Evolutionary conservation across 768 basidiomycete genomes (phyloP), one percentile per base, ranked within the genome.

Genomic region (Calocera cornea): DNA sequence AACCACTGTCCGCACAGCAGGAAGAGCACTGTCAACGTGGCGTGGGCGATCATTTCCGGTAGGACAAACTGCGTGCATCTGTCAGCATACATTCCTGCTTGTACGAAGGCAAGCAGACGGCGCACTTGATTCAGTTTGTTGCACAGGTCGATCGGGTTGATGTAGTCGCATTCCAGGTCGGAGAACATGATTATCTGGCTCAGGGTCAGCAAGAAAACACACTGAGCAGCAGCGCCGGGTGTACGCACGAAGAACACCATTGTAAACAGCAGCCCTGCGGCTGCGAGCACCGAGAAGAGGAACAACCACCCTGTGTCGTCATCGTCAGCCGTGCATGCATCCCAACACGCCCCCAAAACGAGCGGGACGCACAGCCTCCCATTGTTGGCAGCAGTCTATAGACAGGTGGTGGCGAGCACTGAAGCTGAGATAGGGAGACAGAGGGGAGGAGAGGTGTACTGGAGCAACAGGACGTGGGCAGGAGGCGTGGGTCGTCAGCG

Each of bases 131-230:
- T 98, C 73, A 98, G 87, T 82, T 97, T 97, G 80, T 98, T 98
- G 80, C 97, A 98, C 41, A 98, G 87, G 78, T 99, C 97, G 85
- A 99, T 99, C 65, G 97, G 97, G 79, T 99, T 99, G 83, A 98
- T 95, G 80, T 97, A 98, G 83, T 97, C 94, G 82, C 93, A 97
- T 80, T 97, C 95, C 75, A 98, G 81, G 80, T 98, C 97, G 49
- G 94, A 97, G 83, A 98, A 98, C 95, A 97, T 98, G 82, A 99
- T 98, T 74, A 99, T 97, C 95, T 98, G 69, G 2, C 1, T n/a
- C 29, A 12, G 3, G 3, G 17, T 12, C 10, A 29, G 49, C 1
- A 36, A 0, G 38, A 2, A 31, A 34, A 64, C 36, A 68, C 34
- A 33, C 29, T 14, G 33, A 41, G 17, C 34, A 36, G 19, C 7